A percentile compares a stretch with the other conserved stretches of the same genome.
Evolutionary conservation across 805 yeast genomes (phyloP).

Genomic region (Hermanozyma aechmeae): DNA sequence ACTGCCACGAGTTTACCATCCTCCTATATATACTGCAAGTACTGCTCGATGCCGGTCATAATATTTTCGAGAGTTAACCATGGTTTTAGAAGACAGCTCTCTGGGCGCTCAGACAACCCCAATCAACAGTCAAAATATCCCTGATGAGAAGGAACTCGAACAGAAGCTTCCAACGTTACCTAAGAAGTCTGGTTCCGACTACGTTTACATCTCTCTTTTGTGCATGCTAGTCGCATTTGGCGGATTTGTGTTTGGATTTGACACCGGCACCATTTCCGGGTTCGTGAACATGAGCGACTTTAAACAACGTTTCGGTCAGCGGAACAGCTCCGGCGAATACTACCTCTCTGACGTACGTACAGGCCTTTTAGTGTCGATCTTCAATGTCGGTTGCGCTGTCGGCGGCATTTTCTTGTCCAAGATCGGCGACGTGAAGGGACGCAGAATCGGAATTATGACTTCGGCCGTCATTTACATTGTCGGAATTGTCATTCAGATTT

Average conservation of each 20-base stretch:
- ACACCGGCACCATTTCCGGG: conserved; percentile 1
- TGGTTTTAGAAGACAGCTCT: no score
- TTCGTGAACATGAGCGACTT: background rate
- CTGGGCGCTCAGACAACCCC: no score
- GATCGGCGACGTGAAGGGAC: background rate
- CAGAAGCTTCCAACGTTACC: no score
- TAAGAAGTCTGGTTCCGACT: conserved; percentile 21
- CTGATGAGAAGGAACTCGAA: no score
- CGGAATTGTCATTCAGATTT: background rate
- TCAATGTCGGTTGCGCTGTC: background rate
- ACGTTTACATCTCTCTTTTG: background rate
- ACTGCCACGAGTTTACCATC: no score
- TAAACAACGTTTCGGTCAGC: background rate
- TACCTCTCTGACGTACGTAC: background rate
- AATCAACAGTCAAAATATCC: no score
- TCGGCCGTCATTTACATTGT: background rate
- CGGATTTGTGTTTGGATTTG: background rate
- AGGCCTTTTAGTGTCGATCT: background rate
- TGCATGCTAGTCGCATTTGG: background rate
- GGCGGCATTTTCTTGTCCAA: background rate
- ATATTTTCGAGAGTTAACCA: no score
- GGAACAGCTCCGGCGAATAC: background rate
- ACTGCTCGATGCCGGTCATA: no score
- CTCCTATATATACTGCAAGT: no score
- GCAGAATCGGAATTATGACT: background rate